phyloP scores from a whole-genome alignment of 2,329 filamentous ascomycete species.

The Mycocentrospora acerina region DNA sequence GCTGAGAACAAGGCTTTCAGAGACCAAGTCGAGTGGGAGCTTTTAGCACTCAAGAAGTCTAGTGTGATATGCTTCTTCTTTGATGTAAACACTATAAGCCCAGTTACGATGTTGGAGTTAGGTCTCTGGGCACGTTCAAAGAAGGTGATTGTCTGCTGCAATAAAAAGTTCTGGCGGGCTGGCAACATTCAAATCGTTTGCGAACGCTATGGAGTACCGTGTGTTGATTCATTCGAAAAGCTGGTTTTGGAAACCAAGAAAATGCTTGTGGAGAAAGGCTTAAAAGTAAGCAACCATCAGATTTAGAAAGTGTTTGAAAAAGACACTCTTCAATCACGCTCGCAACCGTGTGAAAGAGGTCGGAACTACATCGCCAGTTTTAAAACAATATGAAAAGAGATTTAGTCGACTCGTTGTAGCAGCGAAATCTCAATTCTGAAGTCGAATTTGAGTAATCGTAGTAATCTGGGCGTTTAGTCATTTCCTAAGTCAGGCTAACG shows the following conservation, averaged over 20 bases:
- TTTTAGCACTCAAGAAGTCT: slow-evolving; percentile 56
- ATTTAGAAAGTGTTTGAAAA: no score
- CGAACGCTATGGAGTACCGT: slow-evolving; percentile 47
- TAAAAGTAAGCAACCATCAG: no score
- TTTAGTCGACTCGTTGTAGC: no score
- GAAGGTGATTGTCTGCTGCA: slow-evolving; percentile 57
- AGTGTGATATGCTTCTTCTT: slow-evolving; percentile 61
- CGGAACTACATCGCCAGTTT: no score
- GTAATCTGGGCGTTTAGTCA: no score
- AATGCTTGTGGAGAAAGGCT: slow-evolving; percentile 33
- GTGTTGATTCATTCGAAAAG: slow-evolving; percentile 47
- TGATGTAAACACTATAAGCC: slow-evolving; percentile 53
- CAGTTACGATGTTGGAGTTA: slow-evolving; percentile 63
- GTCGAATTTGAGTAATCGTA: no score
- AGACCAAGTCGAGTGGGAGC: slow-evolving; percentile 63
- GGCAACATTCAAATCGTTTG: slow-evolving; percentile 64
- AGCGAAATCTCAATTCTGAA: no score
- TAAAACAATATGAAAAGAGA: no score
- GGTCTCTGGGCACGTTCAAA: slow-evolving; percentile 52
- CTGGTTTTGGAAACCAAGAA: slow-evolving; percentile 41
- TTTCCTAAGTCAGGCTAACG: no score
- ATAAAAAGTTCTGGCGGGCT: slow-evolving; percentile 56
- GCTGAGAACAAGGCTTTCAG: slow-evolving; percentile 46
- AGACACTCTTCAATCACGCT: no score
- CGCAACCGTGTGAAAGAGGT: no score